Base-by-base conservation (phyloP, 805 yeast genomes). In the Starmerella floricola region DNA sequence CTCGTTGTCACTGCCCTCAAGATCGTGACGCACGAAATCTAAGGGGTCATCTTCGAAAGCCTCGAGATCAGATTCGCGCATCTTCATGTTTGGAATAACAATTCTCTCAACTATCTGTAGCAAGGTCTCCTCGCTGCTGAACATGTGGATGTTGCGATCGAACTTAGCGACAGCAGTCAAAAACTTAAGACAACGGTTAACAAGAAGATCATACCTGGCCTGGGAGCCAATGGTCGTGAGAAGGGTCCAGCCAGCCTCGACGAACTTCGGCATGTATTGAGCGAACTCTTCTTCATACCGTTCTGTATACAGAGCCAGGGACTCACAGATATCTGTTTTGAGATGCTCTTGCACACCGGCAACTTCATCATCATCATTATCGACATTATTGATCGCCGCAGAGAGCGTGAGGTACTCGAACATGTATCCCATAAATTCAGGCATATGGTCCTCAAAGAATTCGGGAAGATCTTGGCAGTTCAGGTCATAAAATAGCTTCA, bases 391-490 rank as follows among this genome's bases (percentile, higher is more conserved):
- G 38, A 76, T 49, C 0, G 71, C 65, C 44, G 77, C 76, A 13
- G 66, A 57, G 56, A 76, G 84, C 8, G 38, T 31, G 44, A 91
- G 67, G 59, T 87, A 88, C 62, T 81, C 82, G 59, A 85, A 93
- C 52, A 87, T 67, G 23, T 87, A 72, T 4, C 68, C 68, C 91
- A 93, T 83, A 41, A 93, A 86, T 15, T 63, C 65, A 31, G 69
- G 65, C 61, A 91, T 64, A 59, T 91, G 73, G 62, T 91, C 97
- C 63, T 93, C 99, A 59, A 91, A 91, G 58, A 88, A 91, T 62
- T 87, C 98, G 1, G 99, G 98, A 41, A 91, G 79, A 62, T 91
- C 99, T 64, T 93, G 98, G 62, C 96, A 88, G 61, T 91, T 91
- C 55, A 91, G 74, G 60, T 91, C 99, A 58, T 77, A 85, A 62